phyloP scores from a whole-genome alignment of 1,284 basidiomycete species.

The Malassezia slooffiae region DNA sequence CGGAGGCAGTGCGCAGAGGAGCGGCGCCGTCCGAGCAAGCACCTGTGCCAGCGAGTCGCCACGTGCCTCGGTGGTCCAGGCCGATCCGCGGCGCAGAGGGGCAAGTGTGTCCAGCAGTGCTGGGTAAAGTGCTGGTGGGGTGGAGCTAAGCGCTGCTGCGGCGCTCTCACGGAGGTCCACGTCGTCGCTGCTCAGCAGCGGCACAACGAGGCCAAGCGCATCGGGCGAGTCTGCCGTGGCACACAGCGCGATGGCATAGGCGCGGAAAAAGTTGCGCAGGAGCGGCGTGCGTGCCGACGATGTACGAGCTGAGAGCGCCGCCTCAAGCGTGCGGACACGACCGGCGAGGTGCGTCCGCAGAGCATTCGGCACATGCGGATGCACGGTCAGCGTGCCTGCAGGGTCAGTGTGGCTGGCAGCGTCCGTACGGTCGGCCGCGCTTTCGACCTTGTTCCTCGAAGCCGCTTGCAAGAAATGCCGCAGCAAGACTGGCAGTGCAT shows the following conservation, averaged over 20 bases:
- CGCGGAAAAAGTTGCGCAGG: slow-evolving; percentile 5
- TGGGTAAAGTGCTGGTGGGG: background rate
- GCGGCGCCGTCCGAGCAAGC: slow-evolving; percentile 4
- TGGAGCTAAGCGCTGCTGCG: slow-evolving; percentile 6
- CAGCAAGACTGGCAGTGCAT: slow-evolving; percentile 46
- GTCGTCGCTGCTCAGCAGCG: slow-evolving; percentile 3
- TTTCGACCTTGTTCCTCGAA: no score
- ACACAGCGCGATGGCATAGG: slow-evolving; percentile 7
- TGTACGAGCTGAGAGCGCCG: no score
- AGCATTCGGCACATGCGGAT: background rate
- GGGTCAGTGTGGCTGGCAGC: no score
- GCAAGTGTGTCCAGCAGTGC: background rate
- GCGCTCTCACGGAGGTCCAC: slow-evolving; percentile 6
- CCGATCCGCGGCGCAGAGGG: slow-evolving; percentile 1
- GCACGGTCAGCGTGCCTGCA: no score
- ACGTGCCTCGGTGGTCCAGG: background rate
- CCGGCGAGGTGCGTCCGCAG: slow-evolving; percentile 1
- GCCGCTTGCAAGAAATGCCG: background rate
- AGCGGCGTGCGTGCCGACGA: slow-evolving; percentile 1
- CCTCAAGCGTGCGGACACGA: background rate
- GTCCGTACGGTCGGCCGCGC: no score
- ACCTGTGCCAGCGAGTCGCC: slow-evolving; percentile 2
- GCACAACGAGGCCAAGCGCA: slow-evolving; percentile 1
- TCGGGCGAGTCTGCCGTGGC: slow-evolving; percentile 1
- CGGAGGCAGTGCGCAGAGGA: background rate